Percentiles rank a stretch among this genome's conserved stretches.
Conservation (phyloP, 371 early-diverging fungal species). For the Coemansia sp. region DNA sequence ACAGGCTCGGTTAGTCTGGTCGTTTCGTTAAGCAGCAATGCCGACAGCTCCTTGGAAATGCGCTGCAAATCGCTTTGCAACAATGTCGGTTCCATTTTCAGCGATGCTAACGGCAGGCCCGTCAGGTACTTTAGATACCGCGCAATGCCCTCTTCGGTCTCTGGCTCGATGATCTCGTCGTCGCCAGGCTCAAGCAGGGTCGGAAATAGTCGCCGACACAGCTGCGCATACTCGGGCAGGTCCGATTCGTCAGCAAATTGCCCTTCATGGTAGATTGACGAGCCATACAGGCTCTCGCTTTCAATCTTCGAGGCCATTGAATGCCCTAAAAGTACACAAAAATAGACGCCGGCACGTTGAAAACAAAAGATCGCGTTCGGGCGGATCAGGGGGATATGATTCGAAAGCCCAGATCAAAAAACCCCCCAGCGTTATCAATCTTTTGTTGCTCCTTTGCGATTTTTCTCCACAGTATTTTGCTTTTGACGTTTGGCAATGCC, state of each 20-base stretch:
- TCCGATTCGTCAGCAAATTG: constrained; percentile 34
- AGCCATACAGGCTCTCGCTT: constrained; percentile 43
- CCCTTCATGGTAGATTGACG: constrained; percentile 38
- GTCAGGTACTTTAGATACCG: constrained; percentile 47
- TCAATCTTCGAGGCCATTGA: constrained; percentile 14
- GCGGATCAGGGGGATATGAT: constrained; percentile 1
- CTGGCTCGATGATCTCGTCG: constrained; percentile 20
- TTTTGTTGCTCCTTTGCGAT: no score
- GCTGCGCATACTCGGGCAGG: constrained; percentile 43
- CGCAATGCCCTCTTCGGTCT: constrained; percentile 33
- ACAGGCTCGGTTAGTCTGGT: constrained; percentile 1
- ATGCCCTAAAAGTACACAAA: background rate
- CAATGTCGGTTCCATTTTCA: constrained; percentile 42
- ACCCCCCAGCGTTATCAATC: no score
- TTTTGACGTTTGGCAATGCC: constrained; percentile 10
- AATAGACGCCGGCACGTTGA: background rate
- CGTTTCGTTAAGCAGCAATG: constrained; percentile 39
- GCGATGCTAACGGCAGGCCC: constrained; percentile 35
- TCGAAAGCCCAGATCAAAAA: no score
- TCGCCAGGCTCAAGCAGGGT: constrained; percentile 14
- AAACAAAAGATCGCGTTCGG: background rate
- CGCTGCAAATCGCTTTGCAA: constrained; percentile 44
- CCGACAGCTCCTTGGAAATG: constrained; percentile 38
- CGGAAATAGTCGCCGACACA: constrained; percentile 42
- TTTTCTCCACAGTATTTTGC: background rate